Conservation (phyloP, 2,329 filamentous ascomycete species). For the Aspergillus felis region DNA sequence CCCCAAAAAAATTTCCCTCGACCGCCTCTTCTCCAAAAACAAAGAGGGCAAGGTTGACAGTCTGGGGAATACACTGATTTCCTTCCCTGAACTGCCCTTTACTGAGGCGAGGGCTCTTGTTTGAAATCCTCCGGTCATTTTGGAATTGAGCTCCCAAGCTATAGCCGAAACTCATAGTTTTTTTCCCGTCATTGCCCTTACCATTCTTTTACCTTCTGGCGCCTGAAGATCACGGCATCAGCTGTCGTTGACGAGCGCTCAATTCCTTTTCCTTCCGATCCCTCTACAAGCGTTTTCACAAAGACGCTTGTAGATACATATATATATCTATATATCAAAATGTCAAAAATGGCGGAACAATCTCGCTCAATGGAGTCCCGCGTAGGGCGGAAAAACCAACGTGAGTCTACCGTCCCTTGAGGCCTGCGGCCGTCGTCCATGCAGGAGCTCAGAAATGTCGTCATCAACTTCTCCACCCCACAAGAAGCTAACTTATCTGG, state of each 20-base stretch:
- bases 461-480: neutral
- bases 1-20: conserved; percentile 29
- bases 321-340: conserved; percentile 1
- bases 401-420: conserved; percentile 32
- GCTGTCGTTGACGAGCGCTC: neutral
- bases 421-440: conserved; percentile 3
- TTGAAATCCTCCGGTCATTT: conserved; percentile 1
- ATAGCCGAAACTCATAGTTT: conserved; percentile 2
- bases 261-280: neutral
- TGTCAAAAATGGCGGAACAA: conserved; percentile 36
- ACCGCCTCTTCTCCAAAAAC: conserved; percentile 18
- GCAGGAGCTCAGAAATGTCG: neutral
- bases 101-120: conserved; percentile 5
- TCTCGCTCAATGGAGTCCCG: conserved; percentile 46
- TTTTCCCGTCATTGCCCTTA: conserved; percentile 3
- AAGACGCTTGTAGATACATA: neutral
- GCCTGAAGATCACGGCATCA: neutral
- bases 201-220: neutral
- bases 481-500: conserved; percentile 16
- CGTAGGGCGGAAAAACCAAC: conserved; percentile 47
- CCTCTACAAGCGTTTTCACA: neutral
- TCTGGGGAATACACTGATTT: conserved; percentile 10
- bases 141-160: neutral
- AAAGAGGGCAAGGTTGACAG: conserved; percentile 11
- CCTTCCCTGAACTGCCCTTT: conserved; percentile 8